Evolutionary conservation across 345 rosid species (phyloP).

Genomic region (Corymbia maculata): DNA sequence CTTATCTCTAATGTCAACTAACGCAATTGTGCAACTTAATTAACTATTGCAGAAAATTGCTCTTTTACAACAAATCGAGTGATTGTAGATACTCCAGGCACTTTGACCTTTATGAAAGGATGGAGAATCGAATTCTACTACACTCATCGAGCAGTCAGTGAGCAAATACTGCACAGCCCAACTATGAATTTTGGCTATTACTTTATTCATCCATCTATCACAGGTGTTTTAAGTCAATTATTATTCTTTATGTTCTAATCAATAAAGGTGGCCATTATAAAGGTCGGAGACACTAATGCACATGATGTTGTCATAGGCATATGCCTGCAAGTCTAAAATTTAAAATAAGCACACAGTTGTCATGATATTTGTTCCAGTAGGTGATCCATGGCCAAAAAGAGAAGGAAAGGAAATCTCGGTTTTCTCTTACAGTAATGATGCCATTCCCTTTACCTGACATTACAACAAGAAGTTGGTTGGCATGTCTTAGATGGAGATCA

Average conservation of each 20-base stretch:
- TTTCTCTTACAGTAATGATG: neutral
- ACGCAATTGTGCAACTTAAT: neutral
- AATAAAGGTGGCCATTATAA: neutral
- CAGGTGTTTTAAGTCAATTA: neutral
- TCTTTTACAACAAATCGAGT: neutral
- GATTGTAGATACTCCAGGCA: neutral
- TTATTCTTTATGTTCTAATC: neutral
- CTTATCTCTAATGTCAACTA: neutral
- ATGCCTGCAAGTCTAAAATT: neutral
- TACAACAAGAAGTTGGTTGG: neutral
- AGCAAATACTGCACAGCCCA: neutral
- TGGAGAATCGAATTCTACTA: neutral
- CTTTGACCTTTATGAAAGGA: neutral
- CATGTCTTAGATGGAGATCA: neutral
- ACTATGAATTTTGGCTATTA: neutral
- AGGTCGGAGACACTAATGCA: neutral
- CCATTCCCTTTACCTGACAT: neutral
- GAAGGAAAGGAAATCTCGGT: neutral
- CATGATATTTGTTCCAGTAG: neutral
- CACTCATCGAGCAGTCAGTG: neutral
- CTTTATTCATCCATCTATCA: neutral
- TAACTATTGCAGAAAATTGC: neutral
- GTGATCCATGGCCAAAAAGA: neutral
- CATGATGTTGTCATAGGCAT: neutral
- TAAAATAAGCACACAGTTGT: neutral